Conservation (phyloP, 306 rosid genomes). For the Fragaria vesca region DNA sequence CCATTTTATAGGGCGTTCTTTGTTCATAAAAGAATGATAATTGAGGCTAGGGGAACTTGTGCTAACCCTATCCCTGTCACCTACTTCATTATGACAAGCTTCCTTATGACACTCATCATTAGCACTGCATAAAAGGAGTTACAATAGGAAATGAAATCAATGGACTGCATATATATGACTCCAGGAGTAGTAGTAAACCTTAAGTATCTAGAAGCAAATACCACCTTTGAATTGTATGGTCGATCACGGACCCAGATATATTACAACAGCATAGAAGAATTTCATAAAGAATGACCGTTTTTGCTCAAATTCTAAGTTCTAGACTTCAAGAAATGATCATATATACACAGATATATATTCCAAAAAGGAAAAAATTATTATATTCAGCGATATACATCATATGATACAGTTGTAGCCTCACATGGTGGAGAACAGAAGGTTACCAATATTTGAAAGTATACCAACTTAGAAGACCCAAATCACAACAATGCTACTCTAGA, state of each 20-base stretch:
- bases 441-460: neutral
- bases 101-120: conserved; percentile 34
- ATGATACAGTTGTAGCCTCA: neutral
- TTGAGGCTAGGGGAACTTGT: conserved; percentile 40
- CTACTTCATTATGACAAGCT: conserved; percentile 37
- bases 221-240: neutral
- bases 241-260: no score
- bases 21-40: conserved; percentile 76
- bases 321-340: neutral
- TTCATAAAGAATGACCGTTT: neutral
- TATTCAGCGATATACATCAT: neutral
- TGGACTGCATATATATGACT: conserved; percentile 1
- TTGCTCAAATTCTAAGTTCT: neutral
- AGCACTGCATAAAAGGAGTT: conserved; percentile 45
- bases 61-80: conserved; percentile 28
- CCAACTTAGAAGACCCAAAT: neutral
- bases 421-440: neutral
- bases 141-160: conserved; percentile 5
- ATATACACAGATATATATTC: no score
- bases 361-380: neutral
- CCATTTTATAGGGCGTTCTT: conserved; percentile 71
- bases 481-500: neutral
- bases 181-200: neutral
- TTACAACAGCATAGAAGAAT: neutral
- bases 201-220: neutral